Evolutionary conservation across 306 rosid genomes (phyloP).

Genomic region (cucumber (Cucumis sativus)): DNA sequence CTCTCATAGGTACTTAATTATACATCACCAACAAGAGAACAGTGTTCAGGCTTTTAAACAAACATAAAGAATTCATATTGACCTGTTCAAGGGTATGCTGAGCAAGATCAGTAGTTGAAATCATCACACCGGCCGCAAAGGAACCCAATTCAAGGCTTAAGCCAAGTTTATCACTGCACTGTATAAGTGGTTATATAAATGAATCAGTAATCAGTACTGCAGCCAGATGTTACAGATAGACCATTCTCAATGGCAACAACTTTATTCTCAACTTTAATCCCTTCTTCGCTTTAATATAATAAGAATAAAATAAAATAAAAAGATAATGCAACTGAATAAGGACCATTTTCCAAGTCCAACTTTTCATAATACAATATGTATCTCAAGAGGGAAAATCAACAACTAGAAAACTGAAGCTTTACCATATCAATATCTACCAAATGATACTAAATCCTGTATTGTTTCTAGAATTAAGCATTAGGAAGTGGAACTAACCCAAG

Average conservation of each 20-base stretch:
- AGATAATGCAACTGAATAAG: not conserved
- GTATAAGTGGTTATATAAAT: conserved; percentile 30
- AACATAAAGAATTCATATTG: not conserved
- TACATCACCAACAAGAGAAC: not conserved
- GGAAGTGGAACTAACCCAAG: conserved; percentile 63
- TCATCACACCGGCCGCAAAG: conserved; percentile 98
- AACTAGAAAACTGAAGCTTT: not conserved
- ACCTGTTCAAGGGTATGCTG: conserved; percentile 97
- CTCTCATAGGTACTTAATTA: too few relatives aligned
- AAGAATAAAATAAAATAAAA: too few relatives aligned
- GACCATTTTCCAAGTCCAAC: not conserved
- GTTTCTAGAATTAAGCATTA: conserved; percentile 5
- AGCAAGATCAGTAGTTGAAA: conserved; percentile 96
- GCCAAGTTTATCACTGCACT: conserved; percentile 98
- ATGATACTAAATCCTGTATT: not conserved
- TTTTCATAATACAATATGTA: not conserved
- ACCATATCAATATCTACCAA: not conserved
- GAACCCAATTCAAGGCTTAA: conserved; percentile 95
- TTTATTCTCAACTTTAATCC: not conserved
- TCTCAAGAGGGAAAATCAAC: not conserved
- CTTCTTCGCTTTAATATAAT: not conserved
- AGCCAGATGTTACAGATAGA: not conserved
- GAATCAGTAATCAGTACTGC: conserved; percentile 7
- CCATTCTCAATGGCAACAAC: not conserved
- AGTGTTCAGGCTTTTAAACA: not conserved